These are phyloP conservation scores for Yamadazyma triangularis DNA, from an alignment of 1,139 yeast species.

Conservation along the genomic window DNA sequence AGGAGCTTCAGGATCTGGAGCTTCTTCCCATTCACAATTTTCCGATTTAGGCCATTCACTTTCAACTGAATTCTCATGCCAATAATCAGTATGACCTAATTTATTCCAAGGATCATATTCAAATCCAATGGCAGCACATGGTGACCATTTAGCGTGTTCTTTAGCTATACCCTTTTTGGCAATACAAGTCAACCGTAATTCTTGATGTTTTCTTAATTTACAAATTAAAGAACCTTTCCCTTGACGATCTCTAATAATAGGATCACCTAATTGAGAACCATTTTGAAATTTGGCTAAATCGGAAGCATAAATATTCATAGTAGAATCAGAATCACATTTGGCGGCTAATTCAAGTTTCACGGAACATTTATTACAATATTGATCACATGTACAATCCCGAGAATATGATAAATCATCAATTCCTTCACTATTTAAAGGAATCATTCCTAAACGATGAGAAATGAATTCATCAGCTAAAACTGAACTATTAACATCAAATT, in stretches of 20 bases:
- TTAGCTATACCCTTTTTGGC: conserved; percentile 98
- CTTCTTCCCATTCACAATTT: conserved; percentile 95
- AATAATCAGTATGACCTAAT: conserved; percentile 87
- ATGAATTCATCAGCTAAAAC: conserved; percentile 96
- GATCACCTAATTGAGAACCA: conserved; percentile 63
- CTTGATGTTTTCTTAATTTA: conserved; percentile 90
- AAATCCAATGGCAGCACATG: conserved; percentile 94
- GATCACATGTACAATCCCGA: conserved; percentile 96
- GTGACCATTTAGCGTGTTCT: conserved; percentile 98
- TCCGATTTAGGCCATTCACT: conserved; percentile 90
- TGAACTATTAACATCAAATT: conserved; percentile 87
- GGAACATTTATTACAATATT: conserved; percentile 92
- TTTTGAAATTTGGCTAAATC: conserved; percentile 61
- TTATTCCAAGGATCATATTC: conserved; percentile 99
- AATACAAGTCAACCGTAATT: conserved; percentile 79
- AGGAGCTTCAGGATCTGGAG: conserved; percentile 81
- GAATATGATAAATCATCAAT: conserved; percentile 78
- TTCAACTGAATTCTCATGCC: conserved; percentile 90
- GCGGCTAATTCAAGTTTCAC: conserved; percentile 85
- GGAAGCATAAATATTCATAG: conserved; percentile 85
- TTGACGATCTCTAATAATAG: conserved; percentile 74
- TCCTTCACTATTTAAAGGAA: conserved; percentile 82
- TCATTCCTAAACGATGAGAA: conserved; percentile 86
- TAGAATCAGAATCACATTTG: conserved; percentile 79
- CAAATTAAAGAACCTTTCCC: conserved; percentile 84